Percentiles rank a stretch among this genome's conserved stretches.
phyloP scores from a whole-genome alignment of 2,329 filamentous ascomycete species.

The Sordariomycetes sp. region DNA sequence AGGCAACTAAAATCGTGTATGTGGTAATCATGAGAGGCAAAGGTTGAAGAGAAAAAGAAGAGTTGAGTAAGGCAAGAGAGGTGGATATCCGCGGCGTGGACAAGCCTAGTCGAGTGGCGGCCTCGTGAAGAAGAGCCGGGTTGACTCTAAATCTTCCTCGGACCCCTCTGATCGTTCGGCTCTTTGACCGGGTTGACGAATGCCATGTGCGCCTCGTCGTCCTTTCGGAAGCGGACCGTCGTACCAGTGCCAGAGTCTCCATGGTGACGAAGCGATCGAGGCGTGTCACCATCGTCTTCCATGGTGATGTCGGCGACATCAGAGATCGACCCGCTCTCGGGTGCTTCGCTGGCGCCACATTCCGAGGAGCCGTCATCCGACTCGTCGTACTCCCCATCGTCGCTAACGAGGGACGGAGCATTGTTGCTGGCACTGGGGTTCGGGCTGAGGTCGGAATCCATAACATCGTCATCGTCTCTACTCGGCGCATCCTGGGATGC shows the following conservation, averaged over 20 bases:
- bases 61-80: constrained; percentile 7
- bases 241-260: constrained; percentile 22
- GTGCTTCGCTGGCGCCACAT: constrained; percentile 41
- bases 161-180: constrained; percentile 13
- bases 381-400: constrained; percentile 67
- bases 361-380: constrained; percentile 50
- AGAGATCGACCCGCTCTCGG: constrained; percentile 45
- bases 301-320: constrained; percentile 50
- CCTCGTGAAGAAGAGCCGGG: no score
- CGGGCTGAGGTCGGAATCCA: constrained; percentile 52
- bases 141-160: constrained; percentile 13
- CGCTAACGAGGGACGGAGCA: constrained; percentile 68
- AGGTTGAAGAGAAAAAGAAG: constrained; percentile 3
- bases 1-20: neutral
- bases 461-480: constrained; percentile 24
- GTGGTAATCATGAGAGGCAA: neutral
- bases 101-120: neutral
- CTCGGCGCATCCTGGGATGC: neutral
- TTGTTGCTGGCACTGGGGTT: constrained; percentile 61
- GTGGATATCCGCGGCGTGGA: neutral
- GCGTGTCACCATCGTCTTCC: constrained; percentile 33
- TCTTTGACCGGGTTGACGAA: constrained; percentile 37
- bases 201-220: constrained; percentile 40
- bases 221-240: constrained; percentile 36
- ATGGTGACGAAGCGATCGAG: constrained; percentile 28